phyloP scores from a whole-genome alignment of 495 filamentous ascomycete species.

The Penicillium lividum region DNA sequence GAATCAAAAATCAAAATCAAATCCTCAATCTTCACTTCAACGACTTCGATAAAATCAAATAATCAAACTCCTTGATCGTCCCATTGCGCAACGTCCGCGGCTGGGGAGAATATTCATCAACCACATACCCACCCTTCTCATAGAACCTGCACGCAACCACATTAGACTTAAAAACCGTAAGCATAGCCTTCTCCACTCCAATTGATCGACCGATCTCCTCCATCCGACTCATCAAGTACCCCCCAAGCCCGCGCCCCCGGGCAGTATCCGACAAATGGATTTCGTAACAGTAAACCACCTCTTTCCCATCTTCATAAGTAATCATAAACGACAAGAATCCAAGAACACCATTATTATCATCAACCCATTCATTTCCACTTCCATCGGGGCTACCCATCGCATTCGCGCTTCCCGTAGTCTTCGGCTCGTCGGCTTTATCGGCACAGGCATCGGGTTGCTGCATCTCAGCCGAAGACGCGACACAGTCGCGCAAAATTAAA shows the following conservation, averaged over 20 bases:
- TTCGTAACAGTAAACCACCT: constrained; percentile 87
- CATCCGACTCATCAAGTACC: constrained; percentile 40
- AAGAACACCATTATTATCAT: constrained; percentile 28
- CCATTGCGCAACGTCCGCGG: constrained; percentile 64
- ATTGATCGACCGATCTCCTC: constrained; percentile 45
- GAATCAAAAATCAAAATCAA: constrained; percentile 6
- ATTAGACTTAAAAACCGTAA: constrained; percentile 79
- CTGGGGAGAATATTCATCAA: constrained; percentile 66
- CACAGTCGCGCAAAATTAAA: constrained; percentile 52
- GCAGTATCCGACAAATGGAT: constrained; percentile 65
- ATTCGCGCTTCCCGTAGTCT: neutral
- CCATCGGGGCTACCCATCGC: neutral
- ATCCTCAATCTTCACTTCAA: constrained; percentile 27
- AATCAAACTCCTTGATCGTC: constrained; percentile 63
- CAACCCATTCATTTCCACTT: neutral
- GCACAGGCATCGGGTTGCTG: neutral
- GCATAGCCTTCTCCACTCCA: constrained; percentile 71
- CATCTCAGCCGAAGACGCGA: constrained; percentile 3
- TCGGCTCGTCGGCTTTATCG: constrained; percentile 9
- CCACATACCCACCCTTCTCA: constrained; percentile 61
- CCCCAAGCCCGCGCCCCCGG: constrained; percentile 49
- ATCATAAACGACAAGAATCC: constrained; percentile 84
- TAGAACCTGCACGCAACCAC: constrained; percentile 64
- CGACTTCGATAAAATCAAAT: constrained; percentile 69
- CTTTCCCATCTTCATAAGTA: constrained; percentile 71